phyloP scores from a whole-genome alignment of 805 yeast genomes.

The Saturnispora ahearnii region DNA sequence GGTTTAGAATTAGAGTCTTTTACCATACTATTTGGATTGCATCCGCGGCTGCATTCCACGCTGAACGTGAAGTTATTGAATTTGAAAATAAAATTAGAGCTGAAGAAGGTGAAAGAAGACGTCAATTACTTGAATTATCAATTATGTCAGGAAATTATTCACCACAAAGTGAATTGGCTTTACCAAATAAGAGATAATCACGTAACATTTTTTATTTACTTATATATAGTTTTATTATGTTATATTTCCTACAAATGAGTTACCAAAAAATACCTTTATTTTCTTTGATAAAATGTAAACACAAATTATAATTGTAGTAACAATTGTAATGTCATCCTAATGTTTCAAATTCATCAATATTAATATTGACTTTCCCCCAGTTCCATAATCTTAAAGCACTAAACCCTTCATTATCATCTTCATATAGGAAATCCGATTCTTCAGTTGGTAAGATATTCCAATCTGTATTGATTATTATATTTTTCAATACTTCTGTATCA shows the following conservation, averaged over 20 bases:
- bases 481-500: slow-evolving; percentile 1
- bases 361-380: slow-evolving; percentile 5
- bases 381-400: slow-evolving; percentile 4
- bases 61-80: slow-evolving; percentile 29
- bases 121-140: slow-evolving; percentile 27
- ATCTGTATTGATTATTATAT: neutral
- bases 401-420: neutral
- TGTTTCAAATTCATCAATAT: slow-evolving; percentile 3
- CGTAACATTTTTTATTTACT: neutral
- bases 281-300: neutral
- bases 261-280: neutral
- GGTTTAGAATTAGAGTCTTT: slow-evolving; percentile 28
- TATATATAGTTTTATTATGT: neutral
- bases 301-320: neutral
- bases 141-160: slow-evolving; percentile 27
- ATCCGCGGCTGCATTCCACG: slow-evolving; percentile 28
- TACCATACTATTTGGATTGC: slow-evolving; percentile 32
- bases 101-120: slow-evolving; percentile 27
- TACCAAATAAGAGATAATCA: slow-evolving; percentile 2
- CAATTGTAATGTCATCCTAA: neutral
- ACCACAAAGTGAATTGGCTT: slow-evolving; percentile 22
- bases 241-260: no score
- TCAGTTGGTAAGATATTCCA: slow-evolving; percentile 1
- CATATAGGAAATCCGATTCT: neutral
- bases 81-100: slow-evolving; percentile 25